Evolutionary conservation across 495 filamentous ascomycete species (phyloP), one percentile per base, ranked within the genome.

Genomic region (Penicillium turbatum): DNA sequence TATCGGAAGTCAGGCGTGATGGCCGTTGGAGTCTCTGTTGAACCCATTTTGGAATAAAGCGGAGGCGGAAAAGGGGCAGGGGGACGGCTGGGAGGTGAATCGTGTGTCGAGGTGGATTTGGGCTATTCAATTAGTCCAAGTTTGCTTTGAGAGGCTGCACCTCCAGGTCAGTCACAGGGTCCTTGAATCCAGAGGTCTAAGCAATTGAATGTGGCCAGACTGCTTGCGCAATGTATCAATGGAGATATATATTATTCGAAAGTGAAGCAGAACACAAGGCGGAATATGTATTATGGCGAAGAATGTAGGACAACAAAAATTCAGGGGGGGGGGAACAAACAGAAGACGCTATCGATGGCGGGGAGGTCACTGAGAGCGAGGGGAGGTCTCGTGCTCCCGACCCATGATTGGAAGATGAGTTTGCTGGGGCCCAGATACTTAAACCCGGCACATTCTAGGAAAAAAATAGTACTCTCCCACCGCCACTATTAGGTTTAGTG

Each of bases 341-440:
- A 38, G 11, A 32, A 32, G 36, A 24, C 48, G 13, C 29, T 42
- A 35, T 48, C 32, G 46, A 48, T 43, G 49, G 49, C 49, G 49
- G 49, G 49, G 49, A 51, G 49, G 49, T 43, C 11, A 55, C 53
- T 55, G 51, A 63, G 53, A 63, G 43, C 30, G 43, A 37, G 52
- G 45, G 26, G 52, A 31, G 69, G 71, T 72, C 71, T 74, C 71
- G 71, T 74, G 71, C 71, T 58, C 62, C 41, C 53, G 57, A 46
- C 26, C 69, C 61, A 51, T 66, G 68, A 71, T 74, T 71, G 71
- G 71, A 62, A 63, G 57, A 57, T 19, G 9, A 3, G 17, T 40
- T 21, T 49, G 10, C 49, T 43, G 38, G 38, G 26, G 26, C 38
- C 45, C 8, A 38, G 52, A 40, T 50, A 48, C 56, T 29, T 24